Evolutionary conservation across 805 yeast species (phyloP), one percentile per base, ranked within the genome.

Genomic region (Teunomyces barrocoloradensis): DNA sequence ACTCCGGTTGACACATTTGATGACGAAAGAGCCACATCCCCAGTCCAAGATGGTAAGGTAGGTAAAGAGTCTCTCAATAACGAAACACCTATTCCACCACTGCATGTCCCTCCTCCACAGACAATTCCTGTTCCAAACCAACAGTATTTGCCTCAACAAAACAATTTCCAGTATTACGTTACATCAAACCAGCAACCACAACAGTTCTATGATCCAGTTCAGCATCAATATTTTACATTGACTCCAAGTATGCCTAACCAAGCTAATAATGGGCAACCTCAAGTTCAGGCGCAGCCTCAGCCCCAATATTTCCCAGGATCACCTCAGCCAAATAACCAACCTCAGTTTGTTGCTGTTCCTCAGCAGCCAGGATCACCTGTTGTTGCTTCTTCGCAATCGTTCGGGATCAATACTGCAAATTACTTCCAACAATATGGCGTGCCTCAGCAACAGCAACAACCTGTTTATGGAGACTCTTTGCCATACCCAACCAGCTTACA

Each of bases 161-260:
- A 39, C 2, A 42, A 41, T 15, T 48, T 44, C 17, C 44, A 41
- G 29, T 38, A 58, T 46, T 54, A 57, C 39, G 46, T 60, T n/a
- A 51, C 53, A 29, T 47, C 57, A 43, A 51, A 57, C 33, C 66
- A 51, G 49, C 73, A 62, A 48, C 66, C 71, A 4, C 76, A 69
- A 51, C 74, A 68, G 49, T 69, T 68, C 47, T 73, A 70, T 53
- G 76, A 72, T 48, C 77, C 77, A 1, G 69, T 69, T 5, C 74
- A 68, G 58, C 76, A 72, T 54, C 76, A 71, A 49, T 71, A 66
- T 47, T 72, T 60, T 49, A 72, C 72, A 10, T 58, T 72, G 36
- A 65, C 70, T 23, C 74, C 74, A 12, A 56, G 59, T 25, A 56
- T 64, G n/a, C 67, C 66, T 4, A 57, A 51, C 33, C 63, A 59